Evolutionary conservation across 2,329 filamentous ascomycete species (phyloP).

Genomic region (Elsinoe perseae): DNA sequence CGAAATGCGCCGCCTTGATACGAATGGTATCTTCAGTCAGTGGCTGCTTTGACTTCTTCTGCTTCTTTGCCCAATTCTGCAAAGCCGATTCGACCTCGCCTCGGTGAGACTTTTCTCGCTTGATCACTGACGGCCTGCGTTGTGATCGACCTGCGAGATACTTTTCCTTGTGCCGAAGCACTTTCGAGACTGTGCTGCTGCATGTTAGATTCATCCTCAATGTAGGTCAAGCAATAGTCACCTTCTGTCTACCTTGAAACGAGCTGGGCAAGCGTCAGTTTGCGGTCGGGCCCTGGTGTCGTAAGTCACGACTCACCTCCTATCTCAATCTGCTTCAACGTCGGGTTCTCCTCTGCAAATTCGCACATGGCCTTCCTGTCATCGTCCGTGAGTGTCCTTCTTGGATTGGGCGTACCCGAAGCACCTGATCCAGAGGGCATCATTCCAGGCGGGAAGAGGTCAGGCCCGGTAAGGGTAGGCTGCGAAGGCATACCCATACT

Average conservation of each 20-base stretch:
- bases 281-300: not conserved
- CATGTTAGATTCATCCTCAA: conserved; percentile 18
- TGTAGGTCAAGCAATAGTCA: conserved; percentile 39
- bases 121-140: conserved; percentile 58
- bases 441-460: not conserved
- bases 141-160: conserved; percentile 81
- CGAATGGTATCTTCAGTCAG: conserved; percentile 74
- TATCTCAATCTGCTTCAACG: conserved; percentile 91
- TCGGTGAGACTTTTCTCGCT: conserved; percentile 6
- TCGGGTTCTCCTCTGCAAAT: conserved; percentile 84
- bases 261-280: conserved; percentile 46
- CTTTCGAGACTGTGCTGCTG: conserved; percentile 92
- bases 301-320: conserved; percentile 54
- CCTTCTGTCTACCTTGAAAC: conserved; percentile 97
- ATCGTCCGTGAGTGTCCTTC: conserved; percentile 74
- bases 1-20: conserved; percentile 77
- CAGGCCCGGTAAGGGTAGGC: not conserved
- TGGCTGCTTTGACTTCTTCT: conserved; percentile 64
- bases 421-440: not conserved
- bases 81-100: conserved; percentile 85
- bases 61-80: conserved; percentile 76
- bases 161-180: conserved; percentile 87
- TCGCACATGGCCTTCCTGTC: conserved; percentile 90
- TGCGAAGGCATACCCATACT: not conserved
- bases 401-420: conserved; percentile 29